phyloP scores from a whole-genome alignment of 2,329 filamentous ascomycete genomes.

The Xylariaceae sp. region DNA sequence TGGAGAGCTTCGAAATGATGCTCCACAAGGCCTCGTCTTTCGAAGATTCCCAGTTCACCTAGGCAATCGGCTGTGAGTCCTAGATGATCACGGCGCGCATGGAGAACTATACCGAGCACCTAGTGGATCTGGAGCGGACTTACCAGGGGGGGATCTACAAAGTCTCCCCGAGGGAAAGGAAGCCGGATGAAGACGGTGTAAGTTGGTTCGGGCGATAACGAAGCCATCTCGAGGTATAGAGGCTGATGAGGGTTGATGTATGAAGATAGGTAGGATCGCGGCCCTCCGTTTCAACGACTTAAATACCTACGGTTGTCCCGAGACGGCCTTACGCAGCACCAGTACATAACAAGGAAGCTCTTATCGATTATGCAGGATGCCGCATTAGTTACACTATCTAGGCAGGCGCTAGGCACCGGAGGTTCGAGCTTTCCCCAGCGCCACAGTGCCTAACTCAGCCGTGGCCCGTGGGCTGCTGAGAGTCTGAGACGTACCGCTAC shows the following conservation, averaged over 20 bases:
- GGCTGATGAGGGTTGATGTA: background rate
- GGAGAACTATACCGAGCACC: slow-evolving; percentile 4
- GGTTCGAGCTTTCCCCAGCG: slow-evolving; percentile 1
- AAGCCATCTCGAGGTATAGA: slow-evolving; percentile 26
- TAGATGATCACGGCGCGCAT: background rate
- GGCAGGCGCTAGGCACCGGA: no score
- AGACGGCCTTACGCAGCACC: background rate
- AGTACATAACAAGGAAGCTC: slow-evolving; percentile 18
- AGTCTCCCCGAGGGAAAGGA: slow-evolving; percentile 82
- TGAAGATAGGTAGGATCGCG: background rate
- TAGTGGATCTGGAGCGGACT: slow-evolving; percentile 2
- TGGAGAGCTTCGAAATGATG: slow-evolving; percentile 75
- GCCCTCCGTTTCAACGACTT: background rate
- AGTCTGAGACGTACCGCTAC: no score
- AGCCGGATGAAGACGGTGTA: slow-evolving; percentile 82
- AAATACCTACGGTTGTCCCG: background rate
- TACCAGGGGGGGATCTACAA: slow-evolving; percentile 85
- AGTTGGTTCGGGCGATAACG: slow-evolving; percentile 44
- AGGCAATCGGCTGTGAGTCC: slow-evolving; percentile 2
- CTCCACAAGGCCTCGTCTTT: slow-evolving; percentile 92
- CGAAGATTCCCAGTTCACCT: slow-evolving; percentile 82
- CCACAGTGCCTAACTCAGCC: no score
- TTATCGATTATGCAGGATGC: slow-evolving; percentile 31
- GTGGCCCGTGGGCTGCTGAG: no score
- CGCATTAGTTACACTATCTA: background rate